These are phyloP conservation scores for Rhizopus microsporus DNA, from an alignment of 371 early-diverging fungal genomes.

Conservation along the genomic window DNA sequence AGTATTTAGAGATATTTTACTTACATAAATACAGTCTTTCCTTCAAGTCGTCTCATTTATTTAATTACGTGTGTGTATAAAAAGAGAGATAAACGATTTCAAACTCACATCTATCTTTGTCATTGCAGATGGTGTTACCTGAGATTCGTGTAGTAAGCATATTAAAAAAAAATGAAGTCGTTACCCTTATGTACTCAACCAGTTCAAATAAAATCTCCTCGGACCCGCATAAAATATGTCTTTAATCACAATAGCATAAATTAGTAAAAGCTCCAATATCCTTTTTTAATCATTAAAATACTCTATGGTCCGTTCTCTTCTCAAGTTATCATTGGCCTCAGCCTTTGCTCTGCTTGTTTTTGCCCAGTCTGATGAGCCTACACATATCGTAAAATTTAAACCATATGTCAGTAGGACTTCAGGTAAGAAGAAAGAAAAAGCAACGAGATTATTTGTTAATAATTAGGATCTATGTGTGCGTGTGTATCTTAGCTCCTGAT, in stretches of 20 bases:
- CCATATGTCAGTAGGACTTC: constrained; percentile 5
- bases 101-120: neutral
- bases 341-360: neutral
- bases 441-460: neutral
- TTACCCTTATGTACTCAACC: too few species aligned
- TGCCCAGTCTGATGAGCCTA: constrained; percentile 21
- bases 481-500: constrained; percentile 5
- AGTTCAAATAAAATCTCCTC: constrained; percentile 3
- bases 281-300: neutral
- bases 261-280: neutral
- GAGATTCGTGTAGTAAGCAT: neutral
- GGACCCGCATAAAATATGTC: constrained; percentile 1
- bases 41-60: constrained; percentile 46
- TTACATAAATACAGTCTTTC: constrained; percentile 62
- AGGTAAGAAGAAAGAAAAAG: constrained; percentile 13
- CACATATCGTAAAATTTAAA: constrained; percentile 29
- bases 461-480: neutral
- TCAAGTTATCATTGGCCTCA: neutral
- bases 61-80: neutral
- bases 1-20: neutral
- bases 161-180: neutral
- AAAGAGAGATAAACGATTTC: constrained; percentile 10
- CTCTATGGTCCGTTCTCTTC: neutral
- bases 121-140: neutral
- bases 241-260: neutral